Evolutionary conservation across 2,329 filamentous ascomycete species (phyloP).

Genomic region (Hypoxylon sp.): DNA sequence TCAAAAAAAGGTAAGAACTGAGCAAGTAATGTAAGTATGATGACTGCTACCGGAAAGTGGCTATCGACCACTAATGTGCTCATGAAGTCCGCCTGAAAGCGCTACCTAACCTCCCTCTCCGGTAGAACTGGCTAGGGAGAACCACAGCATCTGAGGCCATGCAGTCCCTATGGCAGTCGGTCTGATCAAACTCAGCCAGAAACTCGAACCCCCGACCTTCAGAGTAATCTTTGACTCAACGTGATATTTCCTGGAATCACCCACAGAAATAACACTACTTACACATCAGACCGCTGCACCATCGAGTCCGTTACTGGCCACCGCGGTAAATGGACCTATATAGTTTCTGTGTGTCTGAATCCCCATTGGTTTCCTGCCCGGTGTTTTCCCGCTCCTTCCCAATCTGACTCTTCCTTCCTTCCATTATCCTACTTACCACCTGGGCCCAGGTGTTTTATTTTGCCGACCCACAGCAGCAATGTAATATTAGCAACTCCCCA

Average conservation of each 20-base stretch:
- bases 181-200: not conserved
- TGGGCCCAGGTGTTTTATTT: not conserved
- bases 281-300: constrained; percentile 1
- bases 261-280: not conserved
- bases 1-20: not conserved
- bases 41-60: not conserved
- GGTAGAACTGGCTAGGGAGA: no score
- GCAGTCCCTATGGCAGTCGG: not conserved
- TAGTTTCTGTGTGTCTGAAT: not conserved
- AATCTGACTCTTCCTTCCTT: not conserved
- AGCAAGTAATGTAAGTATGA: not conserved
- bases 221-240: not conserved
- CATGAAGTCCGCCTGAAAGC: not conserved
- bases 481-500: not conserved
- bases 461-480: not conserved
- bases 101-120: no score
- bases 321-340: no score
- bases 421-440: not conserved
- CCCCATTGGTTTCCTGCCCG: not conserved
- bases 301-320: not conserved
- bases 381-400: not conserved
- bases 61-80: not conserved
- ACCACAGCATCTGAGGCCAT: no score
- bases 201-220: not conserved
- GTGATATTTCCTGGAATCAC: not conserved